Conservation (phyloP, 441 rosid genomes). For the Codiaeum variegatum region DNA sequence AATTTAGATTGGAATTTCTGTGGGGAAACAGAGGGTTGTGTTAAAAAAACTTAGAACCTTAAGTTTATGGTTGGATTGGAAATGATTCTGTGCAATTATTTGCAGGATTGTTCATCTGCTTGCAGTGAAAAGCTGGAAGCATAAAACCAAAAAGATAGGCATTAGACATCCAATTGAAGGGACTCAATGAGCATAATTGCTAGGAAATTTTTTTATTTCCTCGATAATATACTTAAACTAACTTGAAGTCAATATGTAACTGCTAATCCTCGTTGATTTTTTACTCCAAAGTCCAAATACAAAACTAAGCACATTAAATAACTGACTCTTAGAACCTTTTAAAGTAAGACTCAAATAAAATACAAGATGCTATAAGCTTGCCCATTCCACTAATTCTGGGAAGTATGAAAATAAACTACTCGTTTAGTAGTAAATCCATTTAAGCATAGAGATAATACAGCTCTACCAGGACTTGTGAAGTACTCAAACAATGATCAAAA, state of each 20-base stretch:
- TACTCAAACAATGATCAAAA: background rate
- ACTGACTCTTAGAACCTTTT: background rate
- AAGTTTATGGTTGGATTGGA: background rate
- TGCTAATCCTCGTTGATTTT: background rate
- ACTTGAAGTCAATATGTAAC: too few species aligned
- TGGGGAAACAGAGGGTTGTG: background rate
- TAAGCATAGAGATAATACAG: background rate
- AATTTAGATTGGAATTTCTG: background rate
- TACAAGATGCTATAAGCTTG: background rate
- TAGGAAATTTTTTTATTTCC: background rate
- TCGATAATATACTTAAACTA: background rate
- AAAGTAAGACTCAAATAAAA: background rate
- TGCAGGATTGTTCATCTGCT: background rate
- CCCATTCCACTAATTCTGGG: background rate
- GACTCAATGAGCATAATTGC: background rate
- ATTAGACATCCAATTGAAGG: background rate
- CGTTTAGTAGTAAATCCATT: background rate
- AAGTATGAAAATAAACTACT: too few species aligned
- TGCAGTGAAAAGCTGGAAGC: background rate
- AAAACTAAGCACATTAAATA: background rate
- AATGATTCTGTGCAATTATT: background rate
- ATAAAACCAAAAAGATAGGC: background rate
- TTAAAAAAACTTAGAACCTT: background rate
- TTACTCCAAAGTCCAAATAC: too few species aligned
- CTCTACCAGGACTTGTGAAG: background rate